phyloP scores from a whole-genome alignment of 176 grass and related monocot species.

The Otatea glauca region DNA sequence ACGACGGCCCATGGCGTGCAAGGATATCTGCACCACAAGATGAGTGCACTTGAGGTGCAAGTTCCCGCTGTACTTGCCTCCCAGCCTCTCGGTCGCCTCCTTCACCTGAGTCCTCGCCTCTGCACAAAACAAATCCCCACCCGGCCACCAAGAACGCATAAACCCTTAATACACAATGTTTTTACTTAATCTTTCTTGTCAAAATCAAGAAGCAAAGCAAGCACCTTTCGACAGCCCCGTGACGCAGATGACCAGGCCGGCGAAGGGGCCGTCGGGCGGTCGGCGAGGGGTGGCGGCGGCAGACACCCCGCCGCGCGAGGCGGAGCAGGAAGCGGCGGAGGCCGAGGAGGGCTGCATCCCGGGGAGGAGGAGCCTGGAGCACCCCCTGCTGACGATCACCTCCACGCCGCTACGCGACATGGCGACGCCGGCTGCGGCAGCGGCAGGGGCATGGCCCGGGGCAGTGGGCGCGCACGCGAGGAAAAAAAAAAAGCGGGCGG shows the following conservation, averaged over 20 bases:
- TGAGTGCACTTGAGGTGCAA: constrained; percentile 94
- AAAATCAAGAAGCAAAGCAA: background rate
- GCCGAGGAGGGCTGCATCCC: constrained; percentile 59
- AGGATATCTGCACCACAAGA: constrained; percentile 99
- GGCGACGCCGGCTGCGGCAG: constrained; percentile 6
- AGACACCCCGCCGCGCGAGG: constrained; percentile 35
- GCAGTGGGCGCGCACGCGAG: background rate
- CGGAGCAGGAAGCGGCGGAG: constrained; percentile 51
- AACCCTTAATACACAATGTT: background rate
- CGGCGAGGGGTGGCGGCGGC: background rate
- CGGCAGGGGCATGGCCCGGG: constrained; percentile 26
- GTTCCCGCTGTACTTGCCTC: constrained; percentile 89
- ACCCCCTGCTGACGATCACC: constrained; percentile 77
- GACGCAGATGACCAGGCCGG: constrained; percentile 87
- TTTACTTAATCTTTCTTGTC: background rate
- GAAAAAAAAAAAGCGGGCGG: background rate
- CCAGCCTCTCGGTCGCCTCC: constrained; percentile 83
- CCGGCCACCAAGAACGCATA: background rate
- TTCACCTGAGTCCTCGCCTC: constrained; percentile 93
- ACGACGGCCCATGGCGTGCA: background rate
- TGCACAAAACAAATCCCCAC: constrained; percentile 42
- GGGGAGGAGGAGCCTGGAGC: constrained; percentile 74
- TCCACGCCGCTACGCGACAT: constrained; percentile 78
- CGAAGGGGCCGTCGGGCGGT: constrained; percentile 56
- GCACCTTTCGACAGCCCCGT: constrained; percentile 97